A percentile compares a stretch with the other conserved stretches of the same genome.
Conservation (phyloP, 169 alveolate species). For the Cryptosporidium ubiquitum region DNA sequence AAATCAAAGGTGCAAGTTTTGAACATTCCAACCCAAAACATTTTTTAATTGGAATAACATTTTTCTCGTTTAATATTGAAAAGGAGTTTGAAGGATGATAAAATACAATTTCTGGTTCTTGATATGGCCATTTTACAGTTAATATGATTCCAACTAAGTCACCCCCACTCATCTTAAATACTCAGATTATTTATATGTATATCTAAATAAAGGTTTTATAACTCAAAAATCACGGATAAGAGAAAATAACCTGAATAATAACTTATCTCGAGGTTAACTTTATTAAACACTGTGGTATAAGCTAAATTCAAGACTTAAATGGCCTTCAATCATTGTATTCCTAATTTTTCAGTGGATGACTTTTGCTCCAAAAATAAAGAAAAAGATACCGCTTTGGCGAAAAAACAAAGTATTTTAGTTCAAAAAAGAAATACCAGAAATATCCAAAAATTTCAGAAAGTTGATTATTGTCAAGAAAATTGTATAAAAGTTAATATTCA, state of each 20-base stretch:
- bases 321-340: neutral
- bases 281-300: neutral
- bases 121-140: constrained; percentile 69
- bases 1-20: constrained; percentile 57
- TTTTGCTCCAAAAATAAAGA: too few relatives aligned
- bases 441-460: neutral
- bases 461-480: too few relatives aligned
- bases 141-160: constrained; percentile 41
- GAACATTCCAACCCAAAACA: constrained; percentile 59
- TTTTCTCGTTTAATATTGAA: neutral
- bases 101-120: constrained; percentile 64
- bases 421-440: neutral
- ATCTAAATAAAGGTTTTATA: neutral
- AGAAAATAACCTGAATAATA: neutral
- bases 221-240: neutral
- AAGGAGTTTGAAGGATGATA: constrained; percentile 4
- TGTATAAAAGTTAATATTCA: too few relatives aligned
- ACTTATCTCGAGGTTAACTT: neutral
- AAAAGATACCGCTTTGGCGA: neutral
- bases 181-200: neutral
- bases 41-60: neutral
- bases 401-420: too few relatives aligned
- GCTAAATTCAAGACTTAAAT: neutral
- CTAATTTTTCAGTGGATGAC: too few relatives aligned
- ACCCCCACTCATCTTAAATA: constrained; percentile 4